Conservation (phyloP, 257 asterid genomes). For the Plectranthus barbatus region DNA sequence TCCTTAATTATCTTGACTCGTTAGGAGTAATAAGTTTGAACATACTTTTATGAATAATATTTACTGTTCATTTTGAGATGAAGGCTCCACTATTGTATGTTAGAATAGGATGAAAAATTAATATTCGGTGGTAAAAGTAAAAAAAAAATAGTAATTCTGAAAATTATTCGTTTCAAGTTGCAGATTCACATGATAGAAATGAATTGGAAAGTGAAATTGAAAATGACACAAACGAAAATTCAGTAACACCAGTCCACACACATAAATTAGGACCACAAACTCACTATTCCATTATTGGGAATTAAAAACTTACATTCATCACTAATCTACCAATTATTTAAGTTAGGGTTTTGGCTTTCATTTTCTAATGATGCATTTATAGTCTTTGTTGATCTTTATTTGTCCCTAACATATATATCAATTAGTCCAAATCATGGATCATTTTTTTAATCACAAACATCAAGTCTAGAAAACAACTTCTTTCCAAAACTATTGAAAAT, state of each 20-base stretch:
- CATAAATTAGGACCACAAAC: constrained; percentile 33
- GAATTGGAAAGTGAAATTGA: constrained; percentile 20
- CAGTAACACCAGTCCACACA: background rate
- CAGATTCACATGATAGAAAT: constrained; percentile 14
- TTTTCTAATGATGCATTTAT: background rate
- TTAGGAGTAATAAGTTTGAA: too few relatives aligned
- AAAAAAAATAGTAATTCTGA: background rate
- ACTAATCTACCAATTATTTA: background rate
- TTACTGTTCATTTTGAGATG: too few relatives aligned
- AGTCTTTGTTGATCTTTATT: background rate
- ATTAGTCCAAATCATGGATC: too few relatives aligned
- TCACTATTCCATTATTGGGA: constrained; percentile 14
- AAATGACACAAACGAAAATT: background rate
- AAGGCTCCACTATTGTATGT: too few relatives aligned
- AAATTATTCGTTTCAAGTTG: background rate
- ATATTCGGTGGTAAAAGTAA: background rate
- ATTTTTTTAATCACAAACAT: too few relatives aligned
- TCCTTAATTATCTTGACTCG: too few relatives aligned
- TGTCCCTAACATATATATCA: too few relatives aligned
- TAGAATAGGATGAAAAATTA: too few relatives aligned
- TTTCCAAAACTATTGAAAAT: too few relatives aligned
- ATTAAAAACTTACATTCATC: background rate
- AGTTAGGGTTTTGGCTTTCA: background rate
- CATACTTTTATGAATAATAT: too few relatives aligned
- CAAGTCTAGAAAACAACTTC: too few relatives aligned